These are phyloP conservation scores for Beauveria brongniartii DNA, from an alignment of 2,329 filamentous ascomycete genomes.

Conservation along the genomic window DNA sequence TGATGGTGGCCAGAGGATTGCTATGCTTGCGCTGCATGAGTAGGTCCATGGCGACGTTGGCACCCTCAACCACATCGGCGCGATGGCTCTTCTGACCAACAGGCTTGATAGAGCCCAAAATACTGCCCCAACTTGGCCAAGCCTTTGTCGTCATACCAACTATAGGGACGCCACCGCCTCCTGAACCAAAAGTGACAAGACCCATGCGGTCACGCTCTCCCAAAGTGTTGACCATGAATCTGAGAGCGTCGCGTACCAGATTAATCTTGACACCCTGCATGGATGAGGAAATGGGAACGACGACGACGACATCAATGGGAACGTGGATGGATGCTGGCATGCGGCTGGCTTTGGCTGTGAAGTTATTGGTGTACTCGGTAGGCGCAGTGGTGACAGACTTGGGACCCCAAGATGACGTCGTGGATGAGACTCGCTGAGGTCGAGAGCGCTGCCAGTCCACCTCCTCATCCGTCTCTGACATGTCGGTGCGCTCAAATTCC, in stretches of 20 bases:
- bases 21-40: conserved; percentile 96
- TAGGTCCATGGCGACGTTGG: conserved; percentile 96
- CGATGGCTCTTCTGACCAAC: conserved; percentile 95
- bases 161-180: conserved; percentile 82
- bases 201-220: conserved; percentile 96
- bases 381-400: conserved; percentile 82
- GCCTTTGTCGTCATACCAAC: conserved; percentile 98
- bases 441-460: conserved; percentile 61
- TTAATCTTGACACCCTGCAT: conserved; percentile 99
- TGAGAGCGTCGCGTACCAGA: conserved; percentile 80
- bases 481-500: conserved; percentile 71
- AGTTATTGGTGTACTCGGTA: conserved; percentile 81
- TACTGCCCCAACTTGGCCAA: conserved; percentile 85
- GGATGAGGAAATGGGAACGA: conserved; percentile 93
- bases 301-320: conserved; percentile 89
- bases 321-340: conserved; percentile 61
- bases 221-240: conserved; percentile 82
- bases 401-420: conserved; percentile 72
- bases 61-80: conserved; percentile 93
- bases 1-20: conserved; percentile 89
- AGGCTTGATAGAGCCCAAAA: conserved; percentile 80
- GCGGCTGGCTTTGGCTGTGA: conserved; percentile 41
- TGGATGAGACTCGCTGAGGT: conserved; percentile 68
- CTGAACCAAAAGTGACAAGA: conserved; percentile 92
- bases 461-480: conserved; percentile 81